phyloP scores from a whole-genome alignment of 2,329 filamentous ascomycete species.

The Chlorencoelia australis region DNA sequence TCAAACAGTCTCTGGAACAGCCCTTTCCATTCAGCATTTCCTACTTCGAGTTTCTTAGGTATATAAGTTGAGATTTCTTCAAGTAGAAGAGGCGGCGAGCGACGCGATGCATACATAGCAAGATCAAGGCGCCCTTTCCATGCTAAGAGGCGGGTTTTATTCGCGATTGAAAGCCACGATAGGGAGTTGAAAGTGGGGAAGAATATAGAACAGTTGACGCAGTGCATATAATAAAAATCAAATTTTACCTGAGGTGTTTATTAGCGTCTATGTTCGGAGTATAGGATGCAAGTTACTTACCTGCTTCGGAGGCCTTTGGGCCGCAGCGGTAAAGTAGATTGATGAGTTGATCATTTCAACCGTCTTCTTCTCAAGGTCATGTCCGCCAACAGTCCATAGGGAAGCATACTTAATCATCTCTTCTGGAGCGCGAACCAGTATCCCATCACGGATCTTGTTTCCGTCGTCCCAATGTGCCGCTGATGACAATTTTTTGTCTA shows the following conservation, averaged over 20 bases:
- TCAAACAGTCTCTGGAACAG: slow-evolving; percentile 38
- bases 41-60: slow-evolving; percentile 29
- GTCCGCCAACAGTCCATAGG: slow-evolving; percentile 46
- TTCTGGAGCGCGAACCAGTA: slow-evolving; percentile 51
- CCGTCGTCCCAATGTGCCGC: slow-evolving; percentile 42
- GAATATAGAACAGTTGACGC: slow-evolving; percentile 60
- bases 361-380: slow-evolving; percentile 38
- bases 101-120: slow-evolving; percentile 60
- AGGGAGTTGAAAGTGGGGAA: slow-evolving; percentile 58
- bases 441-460: slow-evolving; percentile 60
- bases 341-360: slow-evolving; percentile 62
- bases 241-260: slow-evolving; percentile 45
- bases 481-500: slow-evolving; percentile 44
- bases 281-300: background rate
- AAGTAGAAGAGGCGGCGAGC: slow-evolving; percentile 47
- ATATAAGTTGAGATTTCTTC: slow-evolving; percentile 51
- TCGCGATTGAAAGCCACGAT: slow-evolving; percentile 47
- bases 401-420: slow-evolving; percentile 53
- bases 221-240: slow-evolving; percentile 80
- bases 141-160: slow-evolving; percentile 63
- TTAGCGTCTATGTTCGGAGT: background rate
- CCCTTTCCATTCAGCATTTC: slow-evolving; percentile 26
- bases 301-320: slow-evolving; percentile 51
- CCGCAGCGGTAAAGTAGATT: slow-evolving; percentile 38
- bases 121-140: slow-evolving; percentile 74